Evolutionary conservation across 305 asterid species (phyloP).

Genomic region (Fraxinus albicans): DNA sequence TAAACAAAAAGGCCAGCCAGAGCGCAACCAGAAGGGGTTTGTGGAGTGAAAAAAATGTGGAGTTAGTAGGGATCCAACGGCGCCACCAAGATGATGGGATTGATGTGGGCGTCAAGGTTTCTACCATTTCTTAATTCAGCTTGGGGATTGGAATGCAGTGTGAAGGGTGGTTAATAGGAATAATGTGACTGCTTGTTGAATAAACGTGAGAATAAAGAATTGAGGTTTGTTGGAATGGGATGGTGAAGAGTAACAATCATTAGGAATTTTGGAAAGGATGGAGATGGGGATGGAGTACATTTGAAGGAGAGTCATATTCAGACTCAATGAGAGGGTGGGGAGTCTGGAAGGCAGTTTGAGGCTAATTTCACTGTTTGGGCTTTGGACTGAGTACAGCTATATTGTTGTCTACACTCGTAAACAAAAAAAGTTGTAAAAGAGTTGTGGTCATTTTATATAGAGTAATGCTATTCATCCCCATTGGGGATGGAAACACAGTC

Average conservation of each 20-base stretch:
- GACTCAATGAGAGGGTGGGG: too few species aligned
- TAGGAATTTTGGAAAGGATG: conserved; percentile 11
- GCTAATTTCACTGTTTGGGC: too few species aligned
- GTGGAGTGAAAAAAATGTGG: conserved; percentile 45
- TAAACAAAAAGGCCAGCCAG: conserved; percentile 49
- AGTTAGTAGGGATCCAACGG: conserved; percentile 51
- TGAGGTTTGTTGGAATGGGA: conserved; percentile 9
- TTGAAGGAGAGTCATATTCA: conserved; percentile 37
- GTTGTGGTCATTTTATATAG: too few species aligned
- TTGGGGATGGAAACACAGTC: too few species aligned
- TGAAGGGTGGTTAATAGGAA: conserved; percentile 12
- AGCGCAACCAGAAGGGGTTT: conserved; percentile 42
- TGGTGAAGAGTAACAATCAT: conserved; percentile 31
- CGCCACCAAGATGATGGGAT: conserved; percentile 47
- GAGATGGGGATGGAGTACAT: conserved; percentile 23
- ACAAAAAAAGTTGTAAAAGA: too few species aligned
- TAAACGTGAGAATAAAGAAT: not conserved
- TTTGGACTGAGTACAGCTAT: too few species aligned
- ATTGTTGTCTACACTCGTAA: too few species aligned
- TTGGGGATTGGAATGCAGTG: conserved; percentile 14
- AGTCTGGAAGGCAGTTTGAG: too few species aligned
- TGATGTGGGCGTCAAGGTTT: conserved; percentile 41
- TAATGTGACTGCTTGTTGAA: conserved; percentile 8
- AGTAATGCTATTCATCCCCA: too few species aligned
- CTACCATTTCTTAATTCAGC: conserved; percentile 43